phyloP scores from a whole-genome alignment of 331 rosid genomes.

The Arachis monticola region DNA sequence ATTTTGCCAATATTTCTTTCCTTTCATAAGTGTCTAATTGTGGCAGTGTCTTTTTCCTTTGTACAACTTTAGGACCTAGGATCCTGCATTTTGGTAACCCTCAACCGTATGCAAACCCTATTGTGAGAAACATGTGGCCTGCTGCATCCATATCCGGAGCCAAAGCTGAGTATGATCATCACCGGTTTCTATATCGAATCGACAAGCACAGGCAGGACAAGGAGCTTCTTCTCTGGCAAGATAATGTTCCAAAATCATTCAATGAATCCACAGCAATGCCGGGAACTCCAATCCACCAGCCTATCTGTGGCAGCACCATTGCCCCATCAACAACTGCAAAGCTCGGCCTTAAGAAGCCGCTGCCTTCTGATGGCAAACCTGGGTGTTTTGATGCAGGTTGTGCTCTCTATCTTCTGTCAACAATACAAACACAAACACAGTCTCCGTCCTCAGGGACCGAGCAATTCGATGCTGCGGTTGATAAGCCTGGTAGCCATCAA shows the following conservation, averaged over 20 bases:
- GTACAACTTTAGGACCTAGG: constrained; percentile 71
- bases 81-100: constrained; percentile 81
- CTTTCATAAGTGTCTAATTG: neutral
- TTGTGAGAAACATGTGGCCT: constrained; percentile 60
- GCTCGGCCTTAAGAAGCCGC: constrained; percentile 37
- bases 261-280: constrained; percentile 21
- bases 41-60: constrained; percentile 36
- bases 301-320: constrained; percentile 17
- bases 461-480: constrained; percentile 42
- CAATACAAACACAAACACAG: constrained; percentile 60
- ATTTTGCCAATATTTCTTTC: constrained; percentile 15
- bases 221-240: constrained; percentile 40
- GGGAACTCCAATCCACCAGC: constrained; percentile 35
- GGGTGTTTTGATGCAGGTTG: constrained; percentile 64
- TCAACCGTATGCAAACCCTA: constrained; percentile 55
- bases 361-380: constrained; percentile 47
- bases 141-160: constrained; percentile 49
- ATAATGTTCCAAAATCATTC: constrained; percentile 24
- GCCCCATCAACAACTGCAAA: constrained; percentile 44
- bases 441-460: constrained; percentile 39
- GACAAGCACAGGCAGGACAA: constrained; percentile 46
- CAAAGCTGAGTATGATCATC: constrained; percentile 50
- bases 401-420: constrained; percentile 99
- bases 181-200: constrained; percentile 34
- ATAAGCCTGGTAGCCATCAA: constrained; percentile 36